Evolutionary conservation across 805 yeast species (phyloP), one percentile per base, ranked within the genome.

Genomic region (Myxozyma lipomycoides): DNA sequence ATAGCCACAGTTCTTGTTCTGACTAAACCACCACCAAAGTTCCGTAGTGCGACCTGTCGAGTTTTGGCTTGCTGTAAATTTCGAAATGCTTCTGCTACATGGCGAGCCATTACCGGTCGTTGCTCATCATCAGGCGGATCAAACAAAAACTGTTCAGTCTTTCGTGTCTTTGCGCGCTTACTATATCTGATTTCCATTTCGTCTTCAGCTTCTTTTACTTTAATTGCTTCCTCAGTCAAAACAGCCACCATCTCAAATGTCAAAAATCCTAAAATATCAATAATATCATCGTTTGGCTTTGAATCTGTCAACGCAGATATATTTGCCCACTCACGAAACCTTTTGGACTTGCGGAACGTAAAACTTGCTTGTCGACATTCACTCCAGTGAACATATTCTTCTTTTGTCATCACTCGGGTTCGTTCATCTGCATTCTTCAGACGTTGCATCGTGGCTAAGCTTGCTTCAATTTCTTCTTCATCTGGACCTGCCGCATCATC

Each of bases 331-430:
- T 93, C 98, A 63, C 91, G 78, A 66, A 93, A 93, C 63, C 97
- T 73, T 66, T 89, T 89, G n/a, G 86, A 85, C 66, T 93, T 93
- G 60, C 97, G 77, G 63, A 89, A 93, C 1, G 98, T 93, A 67
- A 93, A 93, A 52, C 95, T 83, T 1, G 98, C 98, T 67, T 93
- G 98, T 55, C 98, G 79, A 69, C 98, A 93, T 64, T 93, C 98
- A 10, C 96, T 86, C 97, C 98, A 93, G 66, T 93, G 98, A 17
- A 90, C 98, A 63, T 93, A 93, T 65, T 93, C 98, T 62, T 93
- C 96, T 64, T 82, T 84, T 0, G 98, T 93, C 98, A 93, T 93
- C 60, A 84, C 78, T 58, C 75, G 79, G 0, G 98, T 93, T 55
- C 98, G 76, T 45, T 93, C 96, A 68, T 93, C 98, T 3, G 97